Evolutionary conservation across 2,329 filamentous ascomycete genomes (phyloP), one percentile per base, ranked within the genome.

Genomic region (Hymenoscyphus scutula): DNA sequence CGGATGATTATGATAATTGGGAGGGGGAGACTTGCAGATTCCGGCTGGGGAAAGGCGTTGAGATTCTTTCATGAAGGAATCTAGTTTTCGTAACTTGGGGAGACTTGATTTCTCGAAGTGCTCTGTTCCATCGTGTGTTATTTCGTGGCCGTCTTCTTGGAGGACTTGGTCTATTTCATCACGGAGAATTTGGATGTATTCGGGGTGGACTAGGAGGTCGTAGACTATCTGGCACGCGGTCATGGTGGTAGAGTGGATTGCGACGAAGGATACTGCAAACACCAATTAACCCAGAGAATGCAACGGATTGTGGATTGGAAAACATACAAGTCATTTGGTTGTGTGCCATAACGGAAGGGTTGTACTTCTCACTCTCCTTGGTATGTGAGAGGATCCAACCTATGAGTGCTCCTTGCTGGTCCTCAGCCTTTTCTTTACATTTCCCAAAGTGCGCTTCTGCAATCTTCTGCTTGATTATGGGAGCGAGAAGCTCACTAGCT

Each of bases 171-270:
- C 29, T 5, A 73, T 69, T 53, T 72, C 70, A 8, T 72, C 63
- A 2, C 67, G 65, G 1, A 73, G 61, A 19, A 64, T 65, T 37
- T 64, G 55, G 8, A 70, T 63, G 23, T 82, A 76, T 32, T 85
- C 79, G 0, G 82, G 83, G 10, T 75, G 67, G 2, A 79, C 76
- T 0, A 79, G 79, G 3, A 88, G 70, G 61, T 82, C 80, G 68
- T 82, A 84, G 56, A 87, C 77, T 67, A 79, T 62, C 76, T 84
- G 73, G 1, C 79, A 81, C 0, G 77, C 66, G 0, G 79, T 75
- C 54, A 79, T 69, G 0, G 79, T 77, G 0, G 81, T 84, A 0
- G 81, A 83, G 63, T 83, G 80, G 30, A 85, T 83, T 1, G 82
- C 78, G 0, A 81, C 81, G 59, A 83, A 79, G 48, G 75, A 78